A percentile compares a stretch with the other conserved stretches of the same genome.
Conservation (phyloP, 1,139 yeast species). For the Ogataea hybrid region DNA sequence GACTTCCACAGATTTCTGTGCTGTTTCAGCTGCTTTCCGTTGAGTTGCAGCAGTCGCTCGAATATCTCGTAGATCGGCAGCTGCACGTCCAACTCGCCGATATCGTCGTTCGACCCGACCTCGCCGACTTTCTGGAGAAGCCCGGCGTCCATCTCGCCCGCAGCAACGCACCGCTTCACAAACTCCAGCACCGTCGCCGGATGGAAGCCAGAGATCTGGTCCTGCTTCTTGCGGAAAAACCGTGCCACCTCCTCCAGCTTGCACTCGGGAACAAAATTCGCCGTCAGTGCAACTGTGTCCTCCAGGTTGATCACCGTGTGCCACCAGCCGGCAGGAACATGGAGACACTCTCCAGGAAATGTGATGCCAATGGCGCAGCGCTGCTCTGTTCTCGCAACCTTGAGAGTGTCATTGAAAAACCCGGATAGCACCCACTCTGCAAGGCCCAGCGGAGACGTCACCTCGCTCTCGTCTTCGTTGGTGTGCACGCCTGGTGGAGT, state of each 20-base stretch:
- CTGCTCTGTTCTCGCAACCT: slow-evolving; percentile 36
- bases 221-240: slow-evolving; percentile 64
- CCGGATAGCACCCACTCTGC: slow-evolving; percentile 91
- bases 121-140: slow-evolving; percentile 18
- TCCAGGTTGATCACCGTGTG: slow-evolving; percentile 83
- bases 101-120: slow-evolving; percentile 36
- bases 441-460: slow-evolving; percentile 85
- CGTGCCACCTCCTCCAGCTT: slow-evolving; percentile 58
- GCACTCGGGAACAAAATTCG: slow-evolving; percentile 74
- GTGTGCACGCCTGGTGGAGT: slow-evolving; percentile 87
- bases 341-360: slow-evolving; percentile 79
- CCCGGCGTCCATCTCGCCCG: slow-evolving; percentile 12
- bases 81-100: slow-evolving; percentile 39
- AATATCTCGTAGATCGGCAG: slow-evolving; percentile 63
- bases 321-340: slow-evolving; percentile 92
- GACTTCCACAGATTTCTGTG: slow-evolving; percentile 30
- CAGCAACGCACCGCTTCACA: slow-evolving; percentile 17
- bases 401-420: slow-evolving; percentile 61
- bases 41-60: slow-evolving; percentile 36
- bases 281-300: slow-evolving; percentile 78
- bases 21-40: slow-evolving; percentile 2
- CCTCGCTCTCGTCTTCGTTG: slow-evolving; percentile 77
- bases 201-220: slow-evolving; percentile 79
- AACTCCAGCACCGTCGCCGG: slow-evolving; percentile 45
- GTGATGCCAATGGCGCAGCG: slow-evolving; percentile 67